Base-by-base conservation (phyloP, 148 eudicot species). In the Polygonum aviculare region DNA sequence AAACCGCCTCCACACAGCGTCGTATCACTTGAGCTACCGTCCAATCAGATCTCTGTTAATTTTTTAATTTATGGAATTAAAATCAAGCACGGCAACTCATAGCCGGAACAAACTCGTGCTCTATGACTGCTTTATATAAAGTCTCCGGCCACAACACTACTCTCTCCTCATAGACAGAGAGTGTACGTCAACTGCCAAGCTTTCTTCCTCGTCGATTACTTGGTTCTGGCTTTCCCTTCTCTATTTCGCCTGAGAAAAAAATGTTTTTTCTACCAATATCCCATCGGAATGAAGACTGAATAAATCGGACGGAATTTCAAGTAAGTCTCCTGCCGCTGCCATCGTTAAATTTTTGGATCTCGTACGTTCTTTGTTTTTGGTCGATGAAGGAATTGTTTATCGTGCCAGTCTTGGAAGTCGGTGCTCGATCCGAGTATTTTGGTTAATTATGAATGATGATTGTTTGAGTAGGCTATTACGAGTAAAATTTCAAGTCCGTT, bases 31-130 rank as follows among this genome's bases (percentile, higher is more conserved):
- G 72, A 67, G 5, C 45, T 16, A 36, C 19, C 69, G 2, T 14
- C 14, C 72, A 21, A 22, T 54, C 45, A 44, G 72, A 67, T 44
- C 15, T 67, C 12, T 67, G 26, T 67, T 38, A 12, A 18, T 4
- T 15, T 63, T 63, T 7, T 67, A 3, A 16, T 67, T 36, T 67
- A 19, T 67, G 45, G 45, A 67, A 67, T 67, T 67, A 15, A 4
- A 67, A 67, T 67, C 72, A 36, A 67, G 5, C 72, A 67, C 72
- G 72, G 72, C 45, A 38, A 38, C 72, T 35, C 72, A 67, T 36
- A 67, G 72, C 12, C 72, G 72, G 44, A 65, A 18, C 2, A 36
- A 65, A 36, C 72, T 35, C 31, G 72, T 67, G 44, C 44, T 67
- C 19, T 67, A 45, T 1, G 2, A 2, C n/a, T 63, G 40, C 7